A percentile compares a stretch with the other conserved stretches of the same genome.
Conservation (phyloP, 1,284 basidiomycete species). For the Ceratobasidium theobromae region DNA sequence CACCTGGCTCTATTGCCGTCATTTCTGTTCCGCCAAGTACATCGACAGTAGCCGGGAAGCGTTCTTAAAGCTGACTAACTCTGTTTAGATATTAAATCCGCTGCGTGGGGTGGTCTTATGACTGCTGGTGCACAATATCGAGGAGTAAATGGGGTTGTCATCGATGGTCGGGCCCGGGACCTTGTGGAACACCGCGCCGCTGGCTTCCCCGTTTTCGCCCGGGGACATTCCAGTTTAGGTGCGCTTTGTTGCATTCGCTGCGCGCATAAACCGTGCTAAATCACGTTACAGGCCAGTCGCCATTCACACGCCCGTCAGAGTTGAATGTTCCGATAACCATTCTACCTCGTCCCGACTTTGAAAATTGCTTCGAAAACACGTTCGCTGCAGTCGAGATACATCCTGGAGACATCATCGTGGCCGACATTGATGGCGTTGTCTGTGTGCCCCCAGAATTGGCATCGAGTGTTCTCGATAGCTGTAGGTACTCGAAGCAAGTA, state of each 20-base stretch:
- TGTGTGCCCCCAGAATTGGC: conserved; percentile 66
- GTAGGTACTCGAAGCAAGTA: conserved; percentile 60
- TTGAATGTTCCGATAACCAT: conserved; percentile 76
- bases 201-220: conserved; percentile 75
- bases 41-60: conserved; percentile 36
- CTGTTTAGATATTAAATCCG: conserved; percentile 68
- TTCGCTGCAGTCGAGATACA: conserved; percentile 63
- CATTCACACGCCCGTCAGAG: conserved; percentile 81
- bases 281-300: conserved; percentile 54
- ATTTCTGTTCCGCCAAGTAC: conserved; percentile 75
- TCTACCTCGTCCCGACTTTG: conserved; percentile 44
- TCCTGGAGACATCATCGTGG: conserved; percentile 83
- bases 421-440: conserved; percentile 89
- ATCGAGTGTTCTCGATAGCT: conserved; percentile 61
- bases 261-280: not conserved
- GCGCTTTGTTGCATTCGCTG: not conserved
- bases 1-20: conserved; percentile 68
- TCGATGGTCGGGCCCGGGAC: conserved; percentile 81
- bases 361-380: conserved; percentile 40
- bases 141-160: conserved; percentile 70
- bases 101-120: conserved; percentile 92
- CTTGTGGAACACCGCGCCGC: conserved; percentile 70
- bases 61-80: no score
- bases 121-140: conserved; percentile 75
- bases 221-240: conserved; percentile 82